These are phyloP conservation scores for Mycotypha africana DNA, from an alignment of 371 early-diverging fungal species.

Conservation along the genomic window DNA sequence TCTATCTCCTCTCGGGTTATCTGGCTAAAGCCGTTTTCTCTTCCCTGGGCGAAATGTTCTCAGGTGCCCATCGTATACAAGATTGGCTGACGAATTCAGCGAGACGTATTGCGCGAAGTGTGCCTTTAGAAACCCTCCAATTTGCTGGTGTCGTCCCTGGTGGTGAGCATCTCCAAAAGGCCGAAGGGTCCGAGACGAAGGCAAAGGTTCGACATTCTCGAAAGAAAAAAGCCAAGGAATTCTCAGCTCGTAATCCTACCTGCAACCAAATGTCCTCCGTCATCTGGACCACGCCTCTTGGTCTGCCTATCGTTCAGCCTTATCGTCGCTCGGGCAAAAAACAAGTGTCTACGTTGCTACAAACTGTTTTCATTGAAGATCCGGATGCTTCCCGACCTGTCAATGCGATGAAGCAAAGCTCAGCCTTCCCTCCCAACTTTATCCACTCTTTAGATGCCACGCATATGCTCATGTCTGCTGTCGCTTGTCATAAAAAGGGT, in stretches of 20 bases:
- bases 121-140: slow-evolving; percentile 58
- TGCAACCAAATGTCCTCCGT: slow-evolving; percentile 79
- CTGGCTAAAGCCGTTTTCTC: slow-evolving; percentile 82
- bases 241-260: slow-evolving; percentile 42
- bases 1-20: slow-evolving; percentile 57
- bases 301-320: slow-evolving; percentile 94
- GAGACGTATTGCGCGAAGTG: slow-evolving; percentile 73
- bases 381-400: slow-evolving; percentile 72
- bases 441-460: slow-evolving; percentile 97
- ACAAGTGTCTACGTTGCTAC: slow-evolving; percentile 71
- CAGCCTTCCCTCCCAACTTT: slow-evolving; percentile 98
- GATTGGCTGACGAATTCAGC: slow-evolving; percentile 93
- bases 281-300: slow-evolving; percentile 96
- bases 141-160: slow-evolving; percentile 30
- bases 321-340: slow-evolving; percentile 75
- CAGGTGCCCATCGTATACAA: slow-evolving; percentile 87
- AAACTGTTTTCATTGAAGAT: slow-evolving; percentile 76
- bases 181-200: background rate
- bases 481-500: slow-evolving; percentile 74
- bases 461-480: slow-evolving; percentile 95
- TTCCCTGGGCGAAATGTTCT: slow-evolving; percentile 86
- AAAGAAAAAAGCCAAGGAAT: slow-evolving; percentile 21
- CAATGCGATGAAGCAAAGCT: slow-evolving; percentile 86
- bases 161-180: background rate
- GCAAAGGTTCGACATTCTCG: slow-evolving; percentile 7